Evolutionary conservation across 73 alveolate species (phyloP).

Genomic region (Tetrahymena thermophila): DNA sequence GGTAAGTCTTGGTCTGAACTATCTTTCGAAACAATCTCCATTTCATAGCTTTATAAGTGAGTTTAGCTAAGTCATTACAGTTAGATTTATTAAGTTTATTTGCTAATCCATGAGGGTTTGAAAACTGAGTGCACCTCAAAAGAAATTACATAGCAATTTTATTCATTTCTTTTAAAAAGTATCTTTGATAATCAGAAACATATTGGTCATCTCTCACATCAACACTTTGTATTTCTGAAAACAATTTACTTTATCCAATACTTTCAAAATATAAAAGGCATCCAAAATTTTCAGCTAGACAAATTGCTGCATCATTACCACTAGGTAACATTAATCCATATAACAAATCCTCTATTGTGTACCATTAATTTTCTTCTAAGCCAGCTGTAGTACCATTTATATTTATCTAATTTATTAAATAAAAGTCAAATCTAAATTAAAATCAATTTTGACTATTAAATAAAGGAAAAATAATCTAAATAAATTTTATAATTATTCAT

Average conservation of each 20-base stretch:
- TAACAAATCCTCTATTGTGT: conserved; percentile 49
- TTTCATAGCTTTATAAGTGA: conserved; percentile 42
- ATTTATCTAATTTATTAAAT: neutral
- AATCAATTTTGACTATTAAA: too few species aligned
- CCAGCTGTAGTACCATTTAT: conserved; percentile 59
- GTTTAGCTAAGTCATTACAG: conserved; percentile 59
- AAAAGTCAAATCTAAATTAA: too few species aligned
- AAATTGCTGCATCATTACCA: conserved; percentile 76
- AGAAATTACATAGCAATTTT: conserved; percentile 33
- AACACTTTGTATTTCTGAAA: neutral
- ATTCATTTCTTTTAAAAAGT: conserved; percentile 70
- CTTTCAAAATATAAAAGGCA: conserved; percentile 14
- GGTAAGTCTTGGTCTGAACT: conserved; percentile 39
- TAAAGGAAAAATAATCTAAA: too few species aligned
- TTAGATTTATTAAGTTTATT: conserved; percentile 56
- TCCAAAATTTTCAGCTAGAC: conserved; percentile 72
- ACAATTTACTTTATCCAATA: neutral
- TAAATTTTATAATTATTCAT: too few species aligned
- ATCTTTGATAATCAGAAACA: conserved; percentile 15
- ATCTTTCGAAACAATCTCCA: conserved; percentile 10
- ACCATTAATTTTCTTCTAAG: conserved; percentile 37
- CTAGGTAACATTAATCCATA: conserved; percentile 72
- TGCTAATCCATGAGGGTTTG: conserved; percentile 79
- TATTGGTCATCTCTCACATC: neutral
- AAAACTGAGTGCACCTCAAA: conserved; percentile 53